These are phyloP conservation scores for Exophiala calicioides DNA, from an alignment of 2,329 filamentous ascomycete species.

Conservation along the genomic window DNA sequence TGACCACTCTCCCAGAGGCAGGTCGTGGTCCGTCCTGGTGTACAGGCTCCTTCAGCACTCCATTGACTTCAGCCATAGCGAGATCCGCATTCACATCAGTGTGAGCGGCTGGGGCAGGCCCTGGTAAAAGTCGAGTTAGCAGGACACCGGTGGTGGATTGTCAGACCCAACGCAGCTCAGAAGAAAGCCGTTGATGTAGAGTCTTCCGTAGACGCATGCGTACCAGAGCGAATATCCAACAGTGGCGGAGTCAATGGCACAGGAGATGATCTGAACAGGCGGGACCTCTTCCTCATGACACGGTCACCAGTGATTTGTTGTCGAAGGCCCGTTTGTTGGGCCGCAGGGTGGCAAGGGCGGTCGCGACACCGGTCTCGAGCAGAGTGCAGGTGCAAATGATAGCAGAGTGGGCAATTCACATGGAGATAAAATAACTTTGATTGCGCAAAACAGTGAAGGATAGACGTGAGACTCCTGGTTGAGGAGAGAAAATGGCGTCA, in stretches of 20 bases:
- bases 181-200: not conserved
- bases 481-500: conserved; percentile 13
- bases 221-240: conserved; percentile 8
- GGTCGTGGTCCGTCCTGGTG: conserved; percentile 22
- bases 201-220: not conserved
- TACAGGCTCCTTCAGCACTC: conserved; percentile 28
- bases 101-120: not conserved
- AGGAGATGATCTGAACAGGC: conserved; percentile 20
- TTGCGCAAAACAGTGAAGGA: too few species aligned
- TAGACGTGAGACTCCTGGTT: too few species aligned
- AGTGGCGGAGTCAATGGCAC: conserved; percentile 9
- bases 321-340: not conserved
- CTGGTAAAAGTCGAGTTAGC: conserved; percentile 16
- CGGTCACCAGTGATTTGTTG: conserved; percentile 7
- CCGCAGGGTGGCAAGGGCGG: not conserved
- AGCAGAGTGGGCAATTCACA: too few species aligned
- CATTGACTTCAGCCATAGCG: conserved; percentile 29
- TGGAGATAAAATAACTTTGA: not conserved
- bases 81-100: conserved; percentile 15
- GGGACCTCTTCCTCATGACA: conserved; percentile 27
- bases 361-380: not conserved
- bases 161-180: not conserved
- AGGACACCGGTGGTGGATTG: not conserved
- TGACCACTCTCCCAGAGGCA: conserved; percentile 26
- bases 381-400: not conserved